Evolutionary conservation across 805 yeast species (phyloP).

Genomic region (Kuraishia capsulata): DNA sequence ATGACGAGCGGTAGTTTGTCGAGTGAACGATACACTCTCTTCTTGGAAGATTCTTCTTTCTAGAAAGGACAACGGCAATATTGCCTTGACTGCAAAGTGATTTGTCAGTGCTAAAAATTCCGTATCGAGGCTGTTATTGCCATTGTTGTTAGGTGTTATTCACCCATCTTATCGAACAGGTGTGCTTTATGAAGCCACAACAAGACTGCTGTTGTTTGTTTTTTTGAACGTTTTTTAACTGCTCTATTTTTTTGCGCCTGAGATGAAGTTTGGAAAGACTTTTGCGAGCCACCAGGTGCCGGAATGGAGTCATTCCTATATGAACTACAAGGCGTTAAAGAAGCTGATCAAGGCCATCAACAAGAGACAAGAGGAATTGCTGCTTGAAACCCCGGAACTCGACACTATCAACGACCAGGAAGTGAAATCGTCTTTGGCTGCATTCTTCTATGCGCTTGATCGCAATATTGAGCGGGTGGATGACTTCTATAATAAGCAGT

Average conservation of each 20-base stretch:
- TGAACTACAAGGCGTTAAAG: conserved; percentile 81
- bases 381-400: conserved; percentile 7
- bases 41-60: no score
- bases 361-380: conserved; percentile 26
- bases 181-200: no score
- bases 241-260: no score
- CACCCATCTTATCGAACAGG: no score
- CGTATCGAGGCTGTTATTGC: no score
- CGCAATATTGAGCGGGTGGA: conserved; percentile 77
- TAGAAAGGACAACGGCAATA: no score
- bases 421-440: conserved; percentile 40
- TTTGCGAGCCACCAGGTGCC: conserved; percentile 83
- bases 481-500: conserved; percentile 66
- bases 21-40: no score
- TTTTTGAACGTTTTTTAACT: no score
- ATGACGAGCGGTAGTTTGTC: no score
- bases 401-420: conserved; percentile 30
- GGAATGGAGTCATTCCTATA: conserved; percentile 78
- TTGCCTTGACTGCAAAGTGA: no score
- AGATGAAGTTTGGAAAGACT: conserved; percentile 84
- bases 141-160: neutral
- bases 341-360: conserved; percentile 64
- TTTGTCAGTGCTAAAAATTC: no score
- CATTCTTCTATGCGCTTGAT: conserved; percentile 72
- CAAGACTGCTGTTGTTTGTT: no score